Evolutionary conservation across 208 protist species (phyloP), one percentile per base, ranked within the genome.

Genomic region (Leishmania guyanensis): DNA sequence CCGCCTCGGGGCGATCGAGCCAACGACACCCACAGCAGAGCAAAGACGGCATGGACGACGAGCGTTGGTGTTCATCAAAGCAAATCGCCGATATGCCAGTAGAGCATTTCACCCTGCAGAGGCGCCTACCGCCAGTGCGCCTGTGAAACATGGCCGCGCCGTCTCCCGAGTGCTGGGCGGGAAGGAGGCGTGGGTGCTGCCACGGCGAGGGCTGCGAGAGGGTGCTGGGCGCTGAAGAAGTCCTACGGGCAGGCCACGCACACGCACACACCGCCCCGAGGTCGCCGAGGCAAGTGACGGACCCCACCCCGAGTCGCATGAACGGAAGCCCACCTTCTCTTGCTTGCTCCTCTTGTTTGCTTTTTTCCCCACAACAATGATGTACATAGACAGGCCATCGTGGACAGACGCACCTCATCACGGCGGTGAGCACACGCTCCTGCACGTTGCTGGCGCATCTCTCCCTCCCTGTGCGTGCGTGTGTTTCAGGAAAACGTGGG

Each of bases 31-130:
- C 5, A 33, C 51, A 8, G 26, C 12, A 12, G n/a, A n/a, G 43
- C 1, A 58, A 29, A 17, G 36, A n/a, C 46, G 33, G 39, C 14
- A 20, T 58, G 60, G 26, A 33, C 50, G 56, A 29, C 36, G 77
- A 75, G 48, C 77, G 84, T 5, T 93, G 86, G 80, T 79, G 65
- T 12, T 93, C 89, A 22, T 88, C 86, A 12, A 92, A 85, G 77
- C 76, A 85, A 54, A 26, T 60, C 0, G 79, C 82, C 26, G 92
- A 95, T 77, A 64, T 79, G 16, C 76, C 85, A 5, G 86, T 95
- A 14, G 82, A 74, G 16, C 84, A 88, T 65, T 90, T 84, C 69
- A 83, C 87, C 0, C 91, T 95, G 46, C 92, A 95, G 83, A 75
- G 90, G 20, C 83, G 88, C 70, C 84, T 92, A 68, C 81, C 86